Conservation (phyloP, 2,329 filamentous ascomycete species). For the Pseudocercospora fijiensis region DNA sequence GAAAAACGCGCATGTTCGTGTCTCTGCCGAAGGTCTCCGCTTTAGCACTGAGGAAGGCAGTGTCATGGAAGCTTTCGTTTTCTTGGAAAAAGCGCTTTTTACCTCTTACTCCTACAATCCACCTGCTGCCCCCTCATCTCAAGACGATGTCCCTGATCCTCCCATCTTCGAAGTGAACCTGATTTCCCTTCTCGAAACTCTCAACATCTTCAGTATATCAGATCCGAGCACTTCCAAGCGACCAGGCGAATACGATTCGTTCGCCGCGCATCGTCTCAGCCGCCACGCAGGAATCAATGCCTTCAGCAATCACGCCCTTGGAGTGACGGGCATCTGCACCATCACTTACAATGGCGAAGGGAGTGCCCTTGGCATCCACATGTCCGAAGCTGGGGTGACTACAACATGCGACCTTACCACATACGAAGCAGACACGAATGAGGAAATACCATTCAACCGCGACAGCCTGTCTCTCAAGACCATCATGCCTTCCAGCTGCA, state of each 20-base stretch:
- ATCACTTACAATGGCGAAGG: slow-evolving; percentile 74
- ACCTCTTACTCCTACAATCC: slow-evolving; percentile 73
- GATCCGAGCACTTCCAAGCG: slow-evolving; percentile 41
- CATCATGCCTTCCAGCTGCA: slow-evolving; percentile 79
- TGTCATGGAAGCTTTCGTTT: slow-evolving; percentile 84
- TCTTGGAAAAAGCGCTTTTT: slow-evolving; percentile 86
- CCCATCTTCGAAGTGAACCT: slow-evolving; percentile 86
- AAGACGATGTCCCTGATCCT: slow-evolving; percentile 47
- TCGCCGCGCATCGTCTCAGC: slow-evolving; percentile 40
- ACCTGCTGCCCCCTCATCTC: slow-evolving; percentile 42
- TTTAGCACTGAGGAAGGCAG: slow-evolving; percentile 86
- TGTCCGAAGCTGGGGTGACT: slow-evolving; percentile 81
- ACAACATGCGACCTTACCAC: slow-evolving; percentile 89
- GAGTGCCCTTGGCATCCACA: slow-evolving; percentile 75
- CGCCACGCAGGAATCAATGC: slow-evolving; percentile 57
- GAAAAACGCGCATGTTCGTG: slow-evolving; percentile 65
- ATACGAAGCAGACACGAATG: slow-evolving; percentile 56
- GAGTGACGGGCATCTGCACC: slow-evolving; percentile 81
- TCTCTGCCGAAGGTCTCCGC: slow-evolving; percentile 79
- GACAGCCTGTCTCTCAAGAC: slow-evolving; percentile 82
- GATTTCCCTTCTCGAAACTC: slow-evolving; percentile 81
- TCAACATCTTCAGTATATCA: slow-evolving; percentile 85
- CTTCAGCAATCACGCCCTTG: slow-evolving; percentile 79
- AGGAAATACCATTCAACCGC: slow-evolving; percentile 86
- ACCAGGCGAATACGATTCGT: slow-evolving; percentile 41